A percentile compares a stretch with the other conserved stretches of the same genome.
Conservation (phyloP, 495 filamentous ascomycete species). For the Neurospora sp. region DNA sequence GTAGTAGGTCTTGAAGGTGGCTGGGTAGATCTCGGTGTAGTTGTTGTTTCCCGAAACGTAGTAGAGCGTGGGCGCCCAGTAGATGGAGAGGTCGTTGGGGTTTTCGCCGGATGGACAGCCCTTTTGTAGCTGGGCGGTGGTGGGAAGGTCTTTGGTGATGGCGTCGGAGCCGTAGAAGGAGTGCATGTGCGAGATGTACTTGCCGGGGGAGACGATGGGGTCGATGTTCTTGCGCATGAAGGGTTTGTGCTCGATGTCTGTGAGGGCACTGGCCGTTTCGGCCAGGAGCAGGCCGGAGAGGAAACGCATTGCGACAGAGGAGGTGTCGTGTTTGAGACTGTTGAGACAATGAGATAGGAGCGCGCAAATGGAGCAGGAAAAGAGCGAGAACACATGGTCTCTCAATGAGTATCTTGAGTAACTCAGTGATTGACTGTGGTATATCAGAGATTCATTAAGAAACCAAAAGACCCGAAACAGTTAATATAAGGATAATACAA, state of each 20-base stretch:
- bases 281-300: not conserved
- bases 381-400: not conserved
- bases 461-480: not conserved
- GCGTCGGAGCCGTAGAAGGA: slow-evolving; percentile 28
- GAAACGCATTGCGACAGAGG: not conserved
- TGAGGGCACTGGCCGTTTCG: slow-evolving; percentile 15
- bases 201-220: slow-evolving; percentile 23
- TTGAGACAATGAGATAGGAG: not conserved
- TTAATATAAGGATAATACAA: not conserved
- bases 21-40: slow-evolving; percentile 31
- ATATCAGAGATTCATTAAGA: not conserved
- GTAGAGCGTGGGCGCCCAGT: slow-evolving; percentile 30
- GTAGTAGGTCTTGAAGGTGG: slow-evolving; percentile 32
- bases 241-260: slow-evolving; percentile 27
- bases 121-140: slow-evolving; percentile 23
- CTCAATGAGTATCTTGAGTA: not conserved
- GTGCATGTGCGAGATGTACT: slow-evolving; percentile 30
- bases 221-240: slow-evolving; percentile 31
- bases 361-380: not conserved
- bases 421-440: not conserved
- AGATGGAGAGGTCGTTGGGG: slow-evolving; percentile 26
- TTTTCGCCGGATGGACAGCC: slow-evolving; percentile 29
- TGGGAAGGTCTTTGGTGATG: slow-evolving; percentile 25
- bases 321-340: not conserved
- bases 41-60: slow-evolving; percentile 21